These are phyloP conservation scores for Trichothecium roseum DNA, from an alignment of 2,329 filamentous ascomycete species.

Conservation along the genomic window DNA sequence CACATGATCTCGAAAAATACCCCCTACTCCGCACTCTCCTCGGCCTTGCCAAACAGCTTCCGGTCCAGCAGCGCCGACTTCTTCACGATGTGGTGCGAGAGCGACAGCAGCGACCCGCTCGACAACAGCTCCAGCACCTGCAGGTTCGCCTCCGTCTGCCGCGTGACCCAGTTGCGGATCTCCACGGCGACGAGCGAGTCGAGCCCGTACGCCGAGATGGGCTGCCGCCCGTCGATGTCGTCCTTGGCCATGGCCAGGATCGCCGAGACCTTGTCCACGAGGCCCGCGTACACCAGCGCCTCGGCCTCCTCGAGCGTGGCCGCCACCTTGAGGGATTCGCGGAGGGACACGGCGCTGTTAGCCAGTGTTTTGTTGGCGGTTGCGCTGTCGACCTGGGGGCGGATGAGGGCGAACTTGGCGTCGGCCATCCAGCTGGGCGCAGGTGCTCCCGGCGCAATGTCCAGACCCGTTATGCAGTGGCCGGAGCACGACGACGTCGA, in stretches of 20 bases:
- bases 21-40: neutral
- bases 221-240: no score
- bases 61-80: neutral
- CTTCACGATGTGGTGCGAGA: neutral
- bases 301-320: constrained; percentile 33
- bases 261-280: no score
- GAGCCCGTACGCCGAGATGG: constrained; percentile 19
- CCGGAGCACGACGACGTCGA: constrained; percentile 29
- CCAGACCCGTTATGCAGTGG: constrained; percentile 44
- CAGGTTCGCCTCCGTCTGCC: constrained; percentile 17
- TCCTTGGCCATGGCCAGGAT: no score
- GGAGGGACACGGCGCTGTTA: neutral
- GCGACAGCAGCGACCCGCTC: neutral
- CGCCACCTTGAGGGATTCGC: constrained; percentile 25
- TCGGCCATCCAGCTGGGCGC: constrained; percentile 44
- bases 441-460: constrained; percentile 29
- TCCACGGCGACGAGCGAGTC: constrained; percentile 40
- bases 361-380: neutral
- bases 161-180: constrained; percentile 38
- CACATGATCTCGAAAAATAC: no score
- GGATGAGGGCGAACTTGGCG: constrained; percentile 41
- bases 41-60: neutral
- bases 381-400: constrained; percentile 14
- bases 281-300: constrained; percentile 24
- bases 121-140: no score